Percentiles rank a stretch among this genome's conserved stretches.
phyloP scores from a whole-genome alignment of 129 eudicot genomes.

The Escallonia rubra region DNA sequence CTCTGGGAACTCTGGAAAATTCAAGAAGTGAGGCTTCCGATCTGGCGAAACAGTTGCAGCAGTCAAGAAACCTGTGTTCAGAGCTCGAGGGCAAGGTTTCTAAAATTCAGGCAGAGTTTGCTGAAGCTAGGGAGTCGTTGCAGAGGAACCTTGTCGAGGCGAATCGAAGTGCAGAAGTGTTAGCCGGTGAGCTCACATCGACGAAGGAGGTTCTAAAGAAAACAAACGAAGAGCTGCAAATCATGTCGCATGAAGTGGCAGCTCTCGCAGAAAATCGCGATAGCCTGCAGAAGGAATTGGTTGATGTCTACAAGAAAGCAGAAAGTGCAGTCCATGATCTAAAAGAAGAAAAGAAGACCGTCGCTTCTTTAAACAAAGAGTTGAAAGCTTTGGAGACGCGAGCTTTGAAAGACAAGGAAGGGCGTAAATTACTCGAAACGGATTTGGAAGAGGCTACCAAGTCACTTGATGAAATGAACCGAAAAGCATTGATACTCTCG shows the following conservation, averaged over 20 bases:
- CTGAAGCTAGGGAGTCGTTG: conserved; percentile 41
- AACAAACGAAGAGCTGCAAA: conserved; percentile 44
- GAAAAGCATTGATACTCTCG: conserved; percentile 39
- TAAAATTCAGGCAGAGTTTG: conserved; percentile 31
- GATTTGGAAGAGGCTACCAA: conserved; percentile 67
- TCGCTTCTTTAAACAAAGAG: conserved; percentile 45
- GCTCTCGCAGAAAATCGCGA: conserved; percentile 35
- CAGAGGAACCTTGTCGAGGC: conserved; percentile 35
- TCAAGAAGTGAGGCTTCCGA: conserved; percentile 50
- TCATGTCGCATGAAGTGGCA: conserved; percentile 40
- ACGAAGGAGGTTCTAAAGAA: conserved; percentile 31
- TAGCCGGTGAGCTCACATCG: conserved; percentile 46
- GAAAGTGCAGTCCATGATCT: conserved; percentile 40
- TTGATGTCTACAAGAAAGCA: conserved; percentile 45
- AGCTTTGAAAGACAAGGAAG: conserved; percentile 38
- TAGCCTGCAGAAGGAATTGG: conserved; percentile 52
- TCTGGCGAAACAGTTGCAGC: conserved; percentile 31
- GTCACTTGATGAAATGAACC: conserved; percentile 65
- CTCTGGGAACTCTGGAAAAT: conserved; percentile 27
- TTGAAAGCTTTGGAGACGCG: conserved; percentile 45
- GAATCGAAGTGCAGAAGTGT: conserved; percentile 30
- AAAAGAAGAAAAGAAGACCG: conserved; percentile 45
- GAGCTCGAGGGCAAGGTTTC: conserved; percentile 54
- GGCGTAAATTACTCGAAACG: conserved; percentile 47
- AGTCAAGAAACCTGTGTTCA: conserved; percentile 37